phyloP scores from a whole-genome alignment of 345 rosid genomes.

The Camelina neglecta region DNA sequence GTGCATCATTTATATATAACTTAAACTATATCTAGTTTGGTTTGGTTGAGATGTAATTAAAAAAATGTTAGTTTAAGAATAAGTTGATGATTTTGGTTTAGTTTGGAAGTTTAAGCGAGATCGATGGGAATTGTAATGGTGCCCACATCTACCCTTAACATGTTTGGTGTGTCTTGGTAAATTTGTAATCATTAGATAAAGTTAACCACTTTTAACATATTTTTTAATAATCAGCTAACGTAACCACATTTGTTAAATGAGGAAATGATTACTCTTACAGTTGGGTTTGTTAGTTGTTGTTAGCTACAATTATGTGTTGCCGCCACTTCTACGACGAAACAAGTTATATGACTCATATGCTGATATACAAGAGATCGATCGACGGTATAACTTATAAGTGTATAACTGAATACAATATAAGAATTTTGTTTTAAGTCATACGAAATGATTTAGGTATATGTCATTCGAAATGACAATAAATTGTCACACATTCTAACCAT shows the following conservation, averaged over 20 bases:
- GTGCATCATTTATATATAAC: background rate
- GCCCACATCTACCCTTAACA: slow-evolving; percentile 17
- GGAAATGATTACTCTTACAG: slow-evolving; percentile 15
- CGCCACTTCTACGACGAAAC: background rate
- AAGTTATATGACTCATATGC: background rate
- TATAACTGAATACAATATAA: background rate
- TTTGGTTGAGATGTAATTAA: slow-evolving; percentile 15
- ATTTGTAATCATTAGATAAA: slow-evolving; percentile 25
- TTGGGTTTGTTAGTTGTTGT: background rate
- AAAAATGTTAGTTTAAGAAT: slow-evolving; percentile 24
- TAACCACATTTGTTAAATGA: slow-evolving; percentile 17
- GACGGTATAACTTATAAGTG: background rate
- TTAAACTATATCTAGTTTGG: slow-evolving; percentile 4
- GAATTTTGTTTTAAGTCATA: background rate
- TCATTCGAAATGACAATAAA: too few relatives aligned
- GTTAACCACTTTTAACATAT: slow-evolving; percentile 1
- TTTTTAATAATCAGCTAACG: slow-evolving; percentile 12
- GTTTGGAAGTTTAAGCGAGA: slow-evolving; percentile 40
- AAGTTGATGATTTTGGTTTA: slow-evolving; percentile 36
- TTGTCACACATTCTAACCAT: too few relatives aligned
- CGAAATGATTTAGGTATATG: background rate
- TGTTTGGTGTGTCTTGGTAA: slow-evolving; percentile 19
- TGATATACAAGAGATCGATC: background rate
- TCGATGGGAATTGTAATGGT: slow-evolving; percentile 34
- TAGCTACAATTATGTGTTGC: slow-evolving; percentile 23